Base-by-base conservation (phyloP, 805 yeast species). In the Spathaspora arborariae region DNA sequence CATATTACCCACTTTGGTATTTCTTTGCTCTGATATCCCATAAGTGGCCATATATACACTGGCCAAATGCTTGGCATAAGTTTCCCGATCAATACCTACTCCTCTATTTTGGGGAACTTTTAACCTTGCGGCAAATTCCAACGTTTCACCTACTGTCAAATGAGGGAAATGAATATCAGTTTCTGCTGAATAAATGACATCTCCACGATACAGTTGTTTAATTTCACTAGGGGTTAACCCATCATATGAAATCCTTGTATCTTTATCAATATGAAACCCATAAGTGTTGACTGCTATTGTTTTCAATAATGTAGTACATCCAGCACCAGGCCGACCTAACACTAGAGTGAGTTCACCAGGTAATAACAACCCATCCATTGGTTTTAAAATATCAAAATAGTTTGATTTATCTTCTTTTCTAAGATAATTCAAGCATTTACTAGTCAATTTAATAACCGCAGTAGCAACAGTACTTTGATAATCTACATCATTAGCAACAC, bases 401-500 rank as follows among this genome's bases (percentile, higher is more conserved):
- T 59, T 52, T 15, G 60, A 54, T 24, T 57, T 57, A 44, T 60
- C 64, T 21, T 50, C 49, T 42, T 58, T 58, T 36, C 50, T 50
- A 15, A 59, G 44, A 4, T 48, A n/a, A n/a, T n/a, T n/a, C n/a
- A n/a, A n/a, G n/a, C n/a, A n/a, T n/a, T n/a, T n/a, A n/a, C n/a
- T n/a, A n/a, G n/a, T n/a, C 3, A 47, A 21, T 62, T 70, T 57
- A 58, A 60, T 39, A 56, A 60, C 20, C 56, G 64, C 64, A 53
- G 80, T 82, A 20, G 72, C 56, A 3, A 80, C 78, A 2, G 84
- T 82, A 3, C 80, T 69, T 61, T 82, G 88, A 61, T 79, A 84
- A 57, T 84, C 86, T 7, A 85, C 75, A 60, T 82, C 88, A 2
- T 82, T 72, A 3, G 88, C 85, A 45, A 79, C 72, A 60, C 89